Conservation (phyloP, 257 asterid species). For the Linderniella brevidens region DNA sequence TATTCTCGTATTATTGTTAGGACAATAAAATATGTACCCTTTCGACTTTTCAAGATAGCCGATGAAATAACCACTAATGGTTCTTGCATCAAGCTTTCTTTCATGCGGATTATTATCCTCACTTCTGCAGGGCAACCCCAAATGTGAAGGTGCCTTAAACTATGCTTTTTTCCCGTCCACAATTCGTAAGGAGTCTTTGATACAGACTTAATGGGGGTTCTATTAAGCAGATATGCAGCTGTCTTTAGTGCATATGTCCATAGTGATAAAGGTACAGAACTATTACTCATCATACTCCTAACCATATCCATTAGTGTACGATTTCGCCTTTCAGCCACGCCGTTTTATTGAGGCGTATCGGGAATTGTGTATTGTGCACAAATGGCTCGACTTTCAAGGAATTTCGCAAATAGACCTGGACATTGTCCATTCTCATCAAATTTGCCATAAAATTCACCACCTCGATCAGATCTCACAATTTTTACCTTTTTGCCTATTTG, state of each 20-base stretch:
- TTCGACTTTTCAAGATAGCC: neutral
- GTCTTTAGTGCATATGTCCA: neutral
- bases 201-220: neutral
- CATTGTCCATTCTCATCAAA: neutral
- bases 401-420: neutral
- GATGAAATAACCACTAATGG: neutral
- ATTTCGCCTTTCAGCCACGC: neutral
- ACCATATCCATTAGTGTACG: neutral
- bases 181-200: neutral
- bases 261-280: neutral
- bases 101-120: neutral
- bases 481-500: neutral
- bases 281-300: conserved; percentile 1
- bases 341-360: neutral
- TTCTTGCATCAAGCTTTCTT: neutral
- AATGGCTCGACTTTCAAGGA: neutral
- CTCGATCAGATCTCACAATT: neutral
- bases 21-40: neutral
- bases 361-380: neutral
- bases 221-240: neutral
- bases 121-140: conserved; percentile 1
- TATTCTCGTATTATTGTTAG: neutral
- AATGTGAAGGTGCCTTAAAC: neutral
- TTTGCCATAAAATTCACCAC: neutral
- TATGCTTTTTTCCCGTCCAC: neutral